Evolutionary conservation across 371 early-diverging fungal genomes (phyloP).

Genomic region (Mortierella sp.): DNA sequence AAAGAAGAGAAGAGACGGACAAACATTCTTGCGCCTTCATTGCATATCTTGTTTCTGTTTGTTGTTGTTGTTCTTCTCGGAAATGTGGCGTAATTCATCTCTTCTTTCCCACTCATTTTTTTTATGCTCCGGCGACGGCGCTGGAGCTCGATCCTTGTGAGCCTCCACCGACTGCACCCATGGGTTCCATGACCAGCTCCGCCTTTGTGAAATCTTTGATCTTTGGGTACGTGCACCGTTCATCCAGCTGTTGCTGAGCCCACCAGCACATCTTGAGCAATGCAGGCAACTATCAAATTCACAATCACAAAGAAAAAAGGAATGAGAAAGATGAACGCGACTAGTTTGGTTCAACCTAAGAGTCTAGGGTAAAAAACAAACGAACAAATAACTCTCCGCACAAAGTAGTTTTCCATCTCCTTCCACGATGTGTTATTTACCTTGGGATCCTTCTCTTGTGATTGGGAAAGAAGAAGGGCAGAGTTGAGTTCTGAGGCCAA

Average conservation of each 20-base stretch:
- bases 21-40: conserved; percentile 8
- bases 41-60: conserved; percentile 4
- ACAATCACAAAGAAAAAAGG: neutral
- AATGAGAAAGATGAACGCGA: neutral
- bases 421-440: conserved; percentile 11
- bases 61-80: neutral
- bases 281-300: conserved; percentile 80
- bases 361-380: conserved; percentile 1
- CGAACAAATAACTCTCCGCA: conserved; percentile 4
- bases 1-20: neutral
- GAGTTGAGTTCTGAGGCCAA: conserved; percentile 95
- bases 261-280: conserved; percentile 92
- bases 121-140: conserved; percentile 45
- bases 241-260: conserved; percentile 92
- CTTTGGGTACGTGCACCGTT: conserved; percentile 83
- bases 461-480: conserved; percentile 90
- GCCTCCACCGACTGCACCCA: conserved; percentile 24
- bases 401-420: neutral
- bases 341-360: neutral
- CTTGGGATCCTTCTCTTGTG: conserved; percentile 94
- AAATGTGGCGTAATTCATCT: too few relatives aligned
- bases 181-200: conserved; percentile 67
- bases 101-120: neutral
- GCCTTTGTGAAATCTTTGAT: conserved; percentile 88
- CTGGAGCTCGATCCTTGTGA: conserved; percentile 24